Evolutionary conservation across 306 rosid genomes (phyloP), one percentile per base, ranked within the genome.

Genomic region (Styphnolobium japonicum): DNA sequence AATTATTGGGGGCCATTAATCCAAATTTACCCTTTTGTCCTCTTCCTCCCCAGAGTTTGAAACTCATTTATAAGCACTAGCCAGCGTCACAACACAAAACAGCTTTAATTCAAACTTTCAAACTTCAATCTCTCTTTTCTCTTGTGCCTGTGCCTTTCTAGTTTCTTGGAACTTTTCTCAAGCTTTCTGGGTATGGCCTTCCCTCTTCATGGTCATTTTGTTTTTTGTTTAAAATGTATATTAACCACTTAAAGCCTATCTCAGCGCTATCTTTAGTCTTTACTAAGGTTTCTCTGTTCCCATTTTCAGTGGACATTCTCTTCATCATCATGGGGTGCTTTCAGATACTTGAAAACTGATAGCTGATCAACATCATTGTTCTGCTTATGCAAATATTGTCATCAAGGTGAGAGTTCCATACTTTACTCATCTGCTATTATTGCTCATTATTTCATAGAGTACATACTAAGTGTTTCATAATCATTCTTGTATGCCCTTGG

Each of bases 61-160:
- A 83, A 76, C 68, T 81, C 92, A 82, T 83, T 75, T 80, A 82
- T 78, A 77, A 25, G 23, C 82, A 75, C 87, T 71, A 16, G 43
- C 82, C 52, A 52, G 80, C 63, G 73, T 57, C 76, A 70, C 73
- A 14, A 6, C 81, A 64, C 65, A 31, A 33, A 81, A 11, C 34
- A 84, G 89, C 96, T 93, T 93, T 89, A 91, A 88, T 93, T 93
- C 90, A 91, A 93, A 91, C 85, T 87, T 82, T 70, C 74, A 83
- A 76, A n/a, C 66, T 21, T 11, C 56, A 31, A 64, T 55, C 27
- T 43, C 75, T 71, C 79, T 57, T 83, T 73, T 73, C 85, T 68
- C 72, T 45, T n/a, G n/a, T n/a, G n/a, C n/a, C n/a, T n/a, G n/a
- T 74, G 42, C 65, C 67, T 56, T 10, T 67, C 56, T 72, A 34